phyloP scores from a whole-genome alignment of 1,284 basidiomycete genomes.

The Dichomitus squalens region DNA sequence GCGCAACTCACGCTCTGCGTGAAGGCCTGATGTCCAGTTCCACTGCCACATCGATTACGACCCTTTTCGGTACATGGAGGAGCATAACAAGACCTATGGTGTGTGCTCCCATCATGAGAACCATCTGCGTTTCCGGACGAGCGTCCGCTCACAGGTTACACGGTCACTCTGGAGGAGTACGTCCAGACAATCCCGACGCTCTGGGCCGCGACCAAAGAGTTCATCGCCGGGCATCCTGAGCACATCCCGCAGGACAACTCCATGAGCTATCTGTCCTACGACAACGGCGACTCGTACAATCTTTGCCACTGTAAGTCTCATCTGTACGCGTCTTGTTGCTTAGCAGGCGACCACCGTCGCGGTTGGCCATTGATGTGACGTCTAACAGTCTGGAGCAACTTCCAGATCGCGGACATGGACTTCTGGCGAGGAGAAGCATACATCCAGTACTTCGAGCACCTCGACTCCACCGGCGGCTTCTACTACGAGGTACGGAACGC shows the following conservation, averaged over 20 bases:
- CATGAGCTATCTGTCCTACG: slow-evolving; percentile 68
- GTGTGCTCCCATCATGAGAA: slow-evolving; percentile 3
- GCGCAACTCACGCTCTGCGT: too few species aligned
- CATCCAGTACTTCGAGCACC: slow-evolving; percentile 69
- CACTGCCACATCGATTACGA: slow-evolving; percentile 76
- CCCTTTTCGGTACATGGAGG: slow-evolving; percentile 77
- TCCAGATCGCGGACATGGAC: slow-evolving; percentile 75
- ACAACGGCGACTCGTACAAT: slow-evolving; percentile 69
- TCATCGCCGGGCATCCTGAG: slow-evolving; percentile 62
- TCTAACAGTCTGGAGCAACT: slow-evolving; percentile 77
- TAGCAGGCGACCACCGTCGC: too few species aligned
- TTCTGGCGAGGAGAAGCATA: slow-evolving; percentile 68
- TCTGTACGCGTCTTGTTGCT: too few species aligned
- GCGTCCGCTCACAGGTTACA: slow-evolving; percentile 61
- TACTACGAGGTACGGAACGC: slow-evolving; percentile 66
- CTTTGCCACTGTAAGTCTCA: slow-evolving; percentile 68
- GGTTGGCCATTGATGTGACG: slow-evolving; percentile 72
- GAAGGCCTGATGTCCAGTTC: slow-evolving; percentile 72
- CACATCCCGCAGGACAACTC: slow-evolving; percentile 67
- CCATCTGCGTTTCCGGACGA: too few species aligned
- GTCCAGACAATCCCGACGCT: slow-evolving; percentile 74
- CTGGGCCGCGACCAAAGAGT: slow-evolving; percentile 74
- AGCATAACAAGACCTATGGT: slow-evolving; percentile 73
- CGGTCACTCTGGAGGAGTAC: slow-evolving; percentile 79
- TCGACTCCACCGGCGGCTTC: slow-evolving; percentile 76